Percentiles rank a stretch among this genome's conserved stretches.
Evolutionary conservation across 306 rosid species (phyloP).

Genomic region (Vigna radiata): DNA sequence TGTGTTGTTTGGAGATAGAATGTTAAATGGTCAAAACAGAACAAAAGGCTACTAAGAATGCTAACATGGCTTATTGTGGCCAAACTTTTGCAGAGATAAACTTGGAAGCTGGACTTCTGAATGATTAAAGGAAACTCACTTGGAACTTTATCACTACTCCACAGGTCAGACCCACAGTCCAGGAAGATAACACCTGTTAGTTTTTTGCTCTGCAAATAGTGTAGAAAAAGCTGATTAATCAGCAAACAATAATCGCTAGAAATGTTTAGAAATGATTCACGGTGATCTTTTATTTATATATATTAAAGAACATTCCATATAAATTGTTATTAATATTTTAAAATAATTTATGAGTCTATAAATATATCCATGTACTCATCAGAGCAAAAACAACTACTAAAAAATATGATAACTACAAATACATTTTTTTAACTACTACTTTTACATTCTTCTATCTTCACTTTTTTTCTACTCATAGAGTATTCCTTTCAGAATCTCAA

Average conservation of each 20-base stretch:
- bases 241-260: neutral
- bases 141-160: conserved; percentile 57
- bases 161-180: conserved; percentile 74
- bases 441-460: no score
- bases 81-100: neutral
- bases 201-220: conserved; percentile 55
- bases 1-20: neutral
- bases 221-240: neutral
- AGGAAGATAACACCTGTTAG: conserved; percentile 66
- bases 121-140: conserved; percentile 56
- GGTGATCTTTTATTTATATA: no score
- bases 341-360: no score
- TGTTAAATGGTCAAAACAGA: neutral
- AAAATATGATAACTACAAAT: no score
- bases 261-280: no score
- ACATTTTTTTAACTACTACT: no score
- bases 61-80: neutral
- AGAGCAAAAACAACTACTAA: no score
- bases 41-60: neutral
- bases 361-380: no score
- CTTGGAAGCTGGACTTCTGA: conserved; percentile 6
- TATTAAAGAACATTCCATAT: no score
- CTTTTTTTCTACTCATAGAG: no score
- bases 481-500: no score
- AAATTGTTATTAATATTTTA: no score